A percentile compares a stretch with the other conserved stretches of the same genome.
Conservation (phyloP, 2,329 filamentous ascomycete species). For the Fusarium multiceps region DNA sequence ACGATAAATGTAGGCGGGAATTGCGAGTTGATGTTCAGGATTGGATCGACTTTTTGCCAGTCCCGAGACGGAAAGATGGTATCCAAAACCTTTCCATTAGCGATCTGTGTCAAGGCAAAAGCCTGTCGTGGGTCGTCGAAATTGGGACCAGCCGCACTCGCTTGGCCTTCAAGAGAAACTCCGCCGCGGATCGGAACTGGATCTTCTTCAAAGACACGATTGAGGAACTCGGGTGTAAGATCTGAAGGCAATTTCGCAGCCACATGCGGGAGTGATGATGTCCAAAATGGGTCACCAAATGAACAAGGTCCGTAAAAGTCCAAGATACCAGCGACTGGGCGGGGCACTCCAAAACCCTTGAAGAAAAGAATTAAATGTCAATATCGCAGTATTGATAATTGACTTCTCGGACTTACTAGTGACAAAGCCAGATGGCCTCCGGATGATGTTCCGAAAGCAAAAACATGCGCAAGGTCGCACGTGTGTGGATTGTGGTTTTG, state of each 20-base stretch:
- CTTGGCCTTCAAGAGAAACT: conserved; percentile 1
- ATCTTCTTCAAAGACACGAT: neutral
- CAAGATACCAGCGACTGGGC: neutral
- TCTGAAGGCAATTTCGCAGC: neutral
- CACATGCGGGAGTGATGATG: neutral
- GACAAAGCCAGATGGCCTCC: neutral
- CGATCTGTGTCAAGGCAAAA: conserved; percentile 3
- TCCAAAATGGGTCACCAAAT: neutral
- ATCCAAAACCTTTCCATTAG: neutral
- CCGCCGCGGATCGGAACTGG: neutral
- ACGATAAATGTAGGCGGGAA: neutral
- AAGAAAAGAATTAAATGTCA: neutral
- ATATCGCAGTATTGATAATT: neutral
- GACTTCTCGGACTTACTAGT: neutral
- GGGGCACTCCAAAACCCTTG: neutral
- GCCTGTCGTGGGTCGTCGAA: neutral
- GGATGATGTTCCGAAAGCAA: conserved; percentile 16
- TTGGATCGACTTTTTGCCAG: neutral
- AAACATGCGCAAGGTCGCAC: neutral
- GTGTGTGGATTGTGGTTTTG: neutral
- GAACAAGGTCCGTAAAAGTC: conserved; percentile 6
- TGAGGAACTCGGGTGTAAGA: neutral
- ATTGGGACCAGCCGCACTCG: neutral
- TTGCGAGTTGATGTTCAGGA: neutral
- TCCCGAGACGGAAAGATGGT: neutral